These are phyloP conservation scores for Xeromyces bisporus DNA, from an alignment of 495 filamentous ascomycete genomes.

Conservation along the genomic window DNA sequence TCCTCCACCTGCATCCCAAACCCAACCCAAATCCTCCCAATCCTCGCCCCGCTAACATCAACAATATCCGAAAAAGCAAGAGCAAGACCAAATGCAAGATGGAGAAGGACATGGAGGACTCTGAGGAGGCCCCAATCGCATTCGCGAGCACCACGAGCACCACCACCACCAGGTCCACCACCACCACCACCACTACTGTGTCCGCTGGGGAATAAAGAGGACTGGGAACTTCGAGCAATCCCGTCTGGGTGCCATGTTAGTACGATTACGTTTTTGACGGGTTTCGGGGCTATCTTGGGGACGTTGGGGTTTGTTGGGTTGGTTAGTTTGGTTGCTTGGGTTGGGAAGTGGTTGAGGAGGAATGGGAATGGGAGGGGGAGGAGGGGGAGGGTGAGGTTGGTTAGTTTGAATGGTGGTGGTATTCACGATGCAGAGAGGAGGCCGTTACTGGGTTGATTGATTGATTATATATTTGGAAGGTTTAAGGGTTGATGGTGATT, in stretches of 20 bases:
- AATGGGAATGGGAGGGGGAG: conserved; percentile 7
- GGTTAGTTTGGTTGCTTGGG: conserved; percentile 11
- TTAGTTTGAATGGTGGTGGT: too few relatives aligned
- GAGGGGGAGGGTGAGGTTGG: conserved; percentile 6
- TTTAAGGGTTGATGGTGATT: too few relatives aligned
- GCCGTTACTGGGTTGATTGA: conserved; percentile 16
- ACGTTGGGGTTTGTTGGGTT: conserved; percentile 17
- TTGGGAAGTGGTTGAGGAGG: conserved; percentile 8
- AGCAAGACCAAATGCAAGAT: too few relatives aligned
- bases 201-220: conserved; percentile 29
- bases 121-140: too few relatives aligned
- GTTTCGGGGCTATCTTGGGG: conserved; percentile 18
- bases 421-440: conserved; percentile 14
- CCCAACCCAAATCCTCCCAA: conserved; percentile 20
- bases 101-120: too few relatives aligned
- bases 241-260: conserved; percentile 35
- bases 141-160: too few relatives aligned
- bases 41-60: conserved; percentile 29
- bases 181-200: conserved; percentile 30
- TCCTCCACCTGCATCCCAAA: conserved; percentile 36
- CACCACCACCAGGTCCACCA: too few relatives aligned
- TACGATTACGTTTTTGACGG: conserved; percentile 30
- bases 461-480: too few relatives aligned
- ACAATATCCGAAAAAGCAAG: too few relatives aligned
- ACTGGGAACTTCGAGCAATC: conserved; percentile 34